A percentile compares a stretch with the other conserved stretches of the same genome.
These are phyloP conservation scores for Rubia balearica DNA, from an alignment of 305 asterid genomes.

Conservation along the genomic window DNA sequence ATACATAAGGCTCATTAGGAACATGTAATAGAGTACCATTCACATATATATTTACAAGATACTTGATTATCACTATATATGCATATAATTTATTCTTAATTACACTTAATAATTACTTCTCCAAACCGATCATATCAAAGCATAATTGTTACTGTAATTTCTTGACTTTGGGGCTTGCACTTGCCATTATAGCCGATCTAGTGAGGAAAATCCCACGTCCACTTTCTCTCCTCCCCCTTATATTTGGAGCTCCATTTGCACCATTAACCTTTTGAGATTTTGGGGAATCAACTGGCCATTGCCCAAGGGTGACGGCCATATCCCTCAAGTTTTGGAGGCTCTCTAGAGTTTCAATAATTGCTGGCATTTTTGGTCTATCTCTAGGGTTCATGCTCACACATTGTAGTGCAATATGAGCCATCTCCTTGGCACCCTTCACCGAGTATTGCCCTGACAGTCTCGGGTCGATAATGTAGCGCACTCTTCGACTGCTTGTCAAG, in stretches of 20 bases:
- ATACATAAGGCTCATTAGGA: not conserved
- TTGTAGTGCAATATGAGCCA: conserved; percentile 59
- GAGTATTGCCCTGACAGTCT: conserved; percentile 78
- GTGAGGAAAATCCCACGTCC: conserved; percentile 16
- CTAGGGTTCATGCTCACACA: conserved; percentile 48
- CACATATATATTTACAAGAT: not conserved
- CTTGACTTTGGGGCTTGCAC: conserved; percentile 11
- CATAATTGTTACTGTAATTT: not conserved
- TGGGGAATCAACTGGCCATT: conserved; percentile 17
- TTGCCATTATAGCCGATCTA: conserved; percentile 13
- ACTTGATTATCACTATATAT: not conserved
- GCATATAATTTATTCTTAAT: not conserved
- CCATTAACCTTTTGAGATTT: conserved; percentile 11
- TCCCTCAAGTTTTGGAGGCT: conserved; percentile 26
- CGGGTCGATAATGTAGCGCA: conserved; percentile 65
- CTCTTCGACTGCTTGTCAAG: conserved; percentile 49
- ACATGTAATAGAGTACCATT: not conserved
- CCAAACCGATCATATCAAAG: not conserved
- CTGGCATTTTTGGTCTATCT: conserved; percentile 28
- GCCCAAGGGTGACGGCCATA: conserved; percentile 28
- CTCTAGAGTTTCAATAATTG: conserved; percentile 29
- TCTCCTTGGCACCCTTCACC: conserved; percentile 56
- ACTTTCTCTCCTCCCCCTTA: conserved; percentile 15
- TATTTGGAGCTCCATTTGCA: not conserved
- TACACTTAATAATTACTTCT: not conserved